phyloP scores from a whole-genome alignment of 1,284 basidiomycete genomes.

The Puccinia horiana region DNA sequence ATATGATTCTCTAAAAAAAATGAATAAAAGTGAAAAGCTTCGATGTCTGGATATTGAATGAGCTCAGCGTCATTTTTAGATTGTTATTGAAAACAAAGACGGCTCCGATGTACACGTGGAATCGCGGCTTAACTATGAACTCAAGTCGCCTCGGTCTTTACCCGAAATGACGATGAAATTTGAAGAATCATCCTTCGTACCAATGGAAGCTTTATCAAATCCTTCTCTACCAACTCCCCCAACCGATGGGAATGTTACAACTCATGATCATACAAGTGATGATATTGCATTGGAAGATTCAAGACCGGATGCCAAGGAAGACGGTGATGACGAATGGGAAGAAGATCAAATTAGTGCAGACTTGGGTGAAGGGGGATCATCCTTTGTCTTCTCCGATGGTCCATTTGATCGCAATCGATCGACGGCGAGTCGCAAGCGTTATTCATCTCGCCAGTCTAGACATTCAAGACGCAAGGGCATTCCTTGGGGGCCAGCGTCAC shows the following conservation, averaged over 20 bases:
- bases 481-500: not conserved
- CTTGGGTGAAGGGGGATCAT: not conserved
- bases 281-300: not conserved
- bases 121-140: not conserved
- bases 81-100: slow-evolving; percentile 38
- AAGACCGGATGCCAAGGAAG: not conserved
- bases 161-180: not conserved
- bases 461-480: slow-evolving; percentile 10
- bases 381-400: not conserved
- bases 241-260: not conserved
- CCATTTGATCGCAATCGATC: not conserved
- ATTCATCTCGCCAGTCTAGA: not conserved
- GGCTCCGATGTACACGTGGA: slow-evolving; percentile 27
- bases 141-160: slow-evolving; percentile 6
- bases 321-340: slow-evolving; percentile 39
- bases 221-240: not conserved
- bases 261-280: not conserved
- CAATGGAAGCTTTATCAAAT: not conserved
- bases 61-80: slow-evolving; percentile 7
- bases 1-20: not conserved
- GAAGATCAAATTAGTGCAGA: slow-evolving; percentile 7
- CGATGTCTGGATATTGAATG: not conserved
- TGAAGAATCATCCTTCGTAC: not conserved
- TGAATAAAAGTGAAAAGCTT: too few relatives aligned
- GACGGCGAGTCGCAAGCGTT: slow-evolving; percentile 1